Evolutionary conservation across 441 rosid genomes (phyloP), one percentile per base, ranked within the genome.

Genomic region (Adansonia rubrostipa): DNA sequence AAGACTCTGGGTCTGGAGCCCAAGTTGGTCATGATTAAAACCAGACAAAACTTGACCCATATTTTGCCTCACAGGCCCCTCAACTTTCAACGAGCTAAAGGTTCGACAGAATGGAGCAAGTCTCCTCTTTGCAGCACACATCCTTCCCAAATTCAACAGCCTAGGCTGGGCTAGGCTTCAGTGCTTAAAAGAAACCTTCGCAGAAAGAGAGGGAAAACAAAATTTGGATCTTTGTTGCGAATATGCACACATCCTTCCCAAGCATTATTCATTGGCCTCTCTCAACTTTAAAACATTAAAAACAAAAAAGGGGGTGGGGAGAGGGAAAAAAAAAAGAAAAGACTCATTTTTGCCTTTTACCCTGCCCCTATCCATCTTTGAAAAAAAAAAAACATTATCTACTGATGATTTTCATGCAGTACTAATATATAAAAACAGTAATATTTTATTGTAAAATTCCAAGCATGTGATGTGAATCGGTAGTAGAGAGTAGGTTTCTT

Each of bases 381-480:
- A 84, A 83, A 82, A 45, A 71, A 28, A 36, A 36, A 36, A 36
- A 36, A 36, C 73, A 42, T 42, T 42, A 70, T 80, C 60, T 78
- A 80, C 83, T 85, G 82, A 78, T 91, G 94, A 87, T 91, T 89
- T 89, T 84, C 89, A 86, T 90, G 95, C 90, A 77, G 64, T 65
- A 73, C 24, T 71, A 15, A 24, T 14, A 36, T 6, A 76, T 76
- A 79, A 64, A 69, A 42, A 65, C 4, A 54, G 15, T 24, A 6
- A 36, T 64, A 64, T 74, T 75, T 51, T 63, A 77, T 62, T 79
- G 71, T 79, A 84, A 71, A 65, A 63, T 84, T 77, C 78, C 80
- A 88, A 84, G 83, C 80, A 79, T 82, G 85, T 82, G 5, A 4
- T 3, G 40, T 36, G 40, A 63, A 19, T 17, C 72, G 84, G 74